Conservation (phyloP, 371 early-diverging fungal species). For the Mucor circinelloides region DNA sequence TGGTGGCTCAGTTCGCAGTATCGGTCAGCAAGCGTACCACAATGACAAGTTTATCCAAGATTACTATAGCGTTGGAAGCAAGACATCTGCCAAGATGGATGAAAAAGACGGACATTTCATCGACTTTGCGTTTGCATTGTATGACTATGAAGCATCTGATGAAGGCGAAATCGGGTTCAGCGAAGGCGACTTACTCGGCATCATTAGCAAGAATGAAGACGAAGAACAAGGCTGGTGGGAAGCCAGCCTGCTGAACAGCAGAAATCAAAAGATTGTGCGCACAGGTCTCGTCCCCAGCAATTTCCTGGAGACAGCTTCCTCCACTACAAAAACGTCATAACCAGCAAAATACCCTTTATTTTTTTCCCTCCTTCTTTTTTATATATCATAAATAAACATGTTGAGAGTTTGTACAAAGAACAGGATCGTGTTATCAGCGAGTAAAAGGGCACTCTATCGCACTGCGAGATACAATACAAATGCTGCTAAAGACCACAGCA, state of each 20-base stretch:
- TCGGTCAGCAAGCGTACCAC: neutral
- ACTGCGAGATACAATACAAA: neutral
- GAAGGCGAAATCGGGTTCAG: conserved; percentile 66
- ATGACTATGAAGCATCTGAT: conserved; percentile 66
- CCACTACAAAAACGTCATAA: neutral
- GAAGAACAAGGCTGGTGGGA: conserved; percentile 73
- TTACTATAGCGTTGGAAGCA: conserved; percentile 5
- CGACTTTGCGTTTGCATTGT: conserved; percentile 56
- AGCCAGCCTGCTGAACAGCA: conserved; percentile 20
- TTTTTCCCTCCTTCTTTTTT: neutral
- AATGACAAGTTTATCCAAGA: conserved; percentile 4
- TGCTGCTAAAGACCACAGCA: neutral
- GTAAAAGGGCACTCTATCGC: neutral
- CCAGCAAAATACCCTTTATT: neutral
- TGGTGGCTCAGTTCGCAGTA: neutral
- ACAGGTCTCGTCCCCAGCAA: conserved; percentile 29
- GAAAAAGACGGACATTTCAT: conserved; percentile 16
- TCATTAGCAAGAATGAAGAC: conserved; percentile 50
- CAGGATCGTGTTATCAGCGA: neutral
- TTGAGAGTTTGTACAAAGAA: conserved; percentile 1
- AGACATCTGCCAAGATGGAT: neutral
- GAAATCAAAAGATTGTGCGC: conserved; percentile 6
- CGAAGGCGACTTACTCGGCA: conserved; percentile 63
- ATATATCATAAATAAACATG: neutral
- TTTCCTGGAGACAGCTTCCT: conserved; percentile 17